Evolutionary conservation across 441 rosid species (phyloP), one percentile per base, ranked within the genome.

Genomic region (Populus hybrid): DNA sequence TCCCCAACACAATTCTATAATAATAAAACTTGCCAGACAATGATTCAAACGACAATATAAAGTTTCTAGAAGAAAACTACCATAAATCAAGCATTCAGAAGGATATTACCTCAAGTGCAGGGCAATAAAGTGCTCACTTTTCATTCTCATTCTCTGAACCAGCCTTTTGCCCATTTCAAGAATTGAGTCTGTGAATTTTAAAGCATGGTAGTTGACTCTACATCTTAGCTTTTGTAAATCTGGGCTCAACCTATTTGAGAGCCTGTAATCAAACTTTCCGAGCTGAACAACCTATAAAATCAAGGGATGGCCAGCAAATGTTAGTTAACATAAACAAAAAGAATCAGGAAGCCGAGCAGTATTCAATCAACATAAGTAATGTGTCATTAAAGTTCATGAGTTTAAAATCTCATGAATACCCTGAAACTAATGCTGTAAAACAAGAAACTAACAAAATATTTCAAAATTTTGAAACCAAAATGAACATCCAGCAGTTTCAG

Each of bases 151-250:
- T 84, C 91, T 84, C 70, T 75, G 74, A 26, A 92, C 93, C 72
- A 95, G 82, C 33, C 53, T 82, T 72, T 88, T 88, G 4, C 98
- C 97, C 94, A 94, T 88, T 81, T 87, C 76, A 76, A 74, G 88
- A 65, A 95, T 94, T 18, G 97, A 85, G 79, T 88, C 82, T 11
- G 97, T 92, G 80, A 95, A 95, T 79, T 83, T 91, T 16, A 95
- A 86, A 36, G 97, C 92, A 69, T 92, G 95, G 79, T 92, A 94
- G 74, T 95, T 95, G 65, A 92, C 98, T 87, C 97, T 89, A 74
- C 99, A 95, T 80, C 98, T 91, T 79, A 95, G 76, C 83, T 91
- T 93, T 81, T 95, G 99, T 73, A 95, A 79, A 70, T 92, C 91
- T 38, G 88, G 79, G 76, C 84, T 89, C 85, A 93, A 79, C 86